Conservation (phyloP, 805 yeast species). For the Wickerhamomyces canadensis region DNA sequence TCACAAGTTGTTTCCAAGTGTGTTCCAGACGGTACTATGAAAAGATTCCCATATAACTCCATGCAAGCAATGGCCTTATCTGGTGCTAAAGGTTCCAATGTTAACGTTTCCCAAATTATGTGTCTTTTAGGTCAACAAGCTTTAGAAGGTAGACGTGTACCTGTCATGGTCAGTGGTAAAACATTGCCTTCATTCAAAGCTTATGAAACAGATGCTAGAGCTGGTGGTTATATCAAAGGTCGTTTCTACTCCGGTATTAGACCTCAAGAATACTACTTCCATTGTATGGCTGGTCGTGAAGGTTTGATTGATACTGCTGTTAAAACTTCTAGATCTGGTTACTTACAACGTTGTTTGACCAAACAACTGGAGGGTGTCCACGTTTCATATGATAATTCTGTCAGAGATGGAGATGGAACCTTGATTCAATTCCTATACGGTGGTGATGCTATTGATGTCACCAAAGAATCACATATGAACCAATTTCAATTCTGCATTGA, state of each 20-base stretch:
- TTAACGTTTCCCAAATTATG: slow-evolving; percentile 98
- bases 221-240: slow-evolving; percentile 97
- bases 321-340: slow-evolving; percentile 96
- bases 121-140: slow-evolving; percentile 99
- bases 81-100: slow-evolving; percentile 99
- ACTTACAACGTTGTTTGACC: slow-evolving; percentile 95
- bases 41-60: slow-evolving; percentile 88
- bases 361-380: slow-evolving; percentile 98
- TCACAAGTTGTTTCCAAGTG: slow-evolving; percentile 92
- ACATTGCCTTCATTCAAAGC: slow-evolving; percentile 95
- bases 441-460: slow-evolving; percentile 93
- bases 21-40: slow-evolving; percentile 96
- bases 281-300: slow-evolving; percentile 99
- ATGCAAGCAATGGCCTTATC: slow-evolving; percentile 99
- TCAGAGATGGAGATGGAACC: slow-evolving; percentile 93
- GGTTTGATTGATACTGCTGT: slow-evolving; percentile 99
- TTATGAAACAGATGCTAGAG: slow-evolving; percentile 93
- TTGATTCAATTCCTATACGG: slow-evolving; percentile 94
- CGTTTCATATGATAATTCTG: slow-evolving; percentile 88
- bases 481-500: slow-evolving; percentile 91
- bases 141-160: slow-evolving; percentile 98
- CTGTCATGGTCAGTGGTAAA: slow-evolving; percentile 98
- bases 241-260: slow-evolving; percentile 96
- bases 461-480: slow-evolving; percentile 89
- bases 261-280: slow-evolving; percentile 99